phyloP scores from a whole-genome alignment of 805 yeast species.

The Hanseniaspora hatyaiensis region DNA sequence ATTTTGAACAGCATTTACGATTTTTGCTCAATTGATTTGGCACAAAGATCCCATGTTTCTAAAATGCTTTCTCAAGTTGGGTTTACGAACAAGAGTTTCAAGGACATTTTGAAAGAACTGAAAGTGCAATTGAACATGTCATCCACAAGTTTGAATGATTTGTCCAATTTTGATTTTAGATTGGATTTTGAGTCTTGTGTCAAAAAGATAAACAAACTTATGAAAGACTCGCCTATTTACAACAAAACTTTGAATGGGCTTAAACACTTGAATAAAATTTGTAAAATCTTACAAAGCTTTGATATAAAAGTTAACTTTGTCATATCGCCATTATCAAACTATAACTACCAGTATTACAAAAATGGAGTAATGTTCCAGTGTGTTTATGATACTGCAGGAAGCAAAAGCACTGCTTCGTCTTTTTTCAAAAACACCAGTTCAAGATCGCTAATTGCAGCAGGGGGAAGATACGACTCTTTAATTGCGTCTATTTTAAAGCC shows the following conservation, averaged over 20 bases:
- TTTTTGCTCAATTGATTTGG: slow-evolving; percentile 68
- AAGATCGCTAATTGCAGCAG: slow-evolving; percentile 60
- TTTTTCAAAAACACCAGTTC: slow-evolving; percentile 24
- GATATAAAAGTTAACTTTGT: slow-evolving; percentile 49
- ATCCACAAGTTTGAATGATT: slow-evolving; percentile 68
- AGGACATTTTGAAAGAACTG: slow-evolving; percentile 45
- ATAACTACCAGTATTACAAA: slow-evolving; percentile 65
- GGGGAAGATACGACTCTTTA: slow-evolving; percentile 82
- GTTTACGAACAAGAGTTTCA: slow-evolving; percentile 44
- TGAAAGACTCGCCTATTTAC: slow-evolving; percentile 62
- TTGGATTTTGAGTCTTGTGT: slow-evolving; percentile 56
- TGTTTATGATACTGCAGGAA: slow-evolving; percentile 37
- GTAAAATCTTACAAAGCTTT: slow-evolving; percentile 42
- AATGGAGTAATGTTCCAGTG: slow-evolving; percentile 85
- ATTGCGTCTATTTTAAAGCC: slow-evolving; percentile 56
- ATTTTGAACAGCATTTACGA: slow-evolving; percentile 64
- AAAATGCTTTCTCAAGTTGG: slow-evolving; percentile 68
- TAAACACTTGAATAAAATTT: slow-evolving; percentile 48
- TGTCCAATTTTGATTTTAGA: slow-evolving; percentile 68
- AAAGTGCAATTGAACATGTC: slow-evolving; percentile 63
- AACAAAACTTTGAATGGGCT: slow-evolving; percentile 52
- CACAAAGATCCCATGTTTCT: slow-evolving; percentile 58
- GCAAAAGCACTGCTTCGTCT: not conserved
- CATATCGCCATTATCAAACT: slow-evolving; percentile 73
- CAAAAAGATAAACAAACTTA: slow-evolving; percentile 49